A percentile compares a stretch with the other conserved stretches of the same genome.
Evolutionary conservation across 169 alveolate genomes (phyloP).

Genomic region (Eimeria praecox): DNA sequence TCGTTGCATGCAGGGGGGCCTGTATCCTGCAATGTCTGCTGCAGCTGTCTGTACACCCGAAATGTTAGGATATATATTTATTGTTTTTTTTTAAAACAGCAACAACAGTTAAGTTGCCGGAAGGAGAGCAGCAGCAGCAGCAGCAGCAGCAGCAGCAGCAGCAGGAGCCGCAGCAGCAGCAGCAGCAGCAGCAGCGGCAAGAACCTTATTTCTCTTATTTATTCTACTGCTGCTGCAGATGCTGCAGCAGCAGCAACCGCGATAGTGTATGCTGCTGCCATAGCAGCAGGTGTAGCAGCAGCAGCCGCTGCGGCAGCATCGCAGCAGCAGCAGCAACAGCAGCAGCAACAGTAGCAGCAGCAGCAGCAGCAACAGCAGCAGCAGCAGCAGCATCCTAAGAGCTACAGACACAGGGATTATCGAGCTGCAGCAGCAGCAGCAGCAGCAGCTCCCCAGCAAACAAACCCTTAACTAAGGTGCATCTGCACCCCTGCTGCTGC

Average conservation of each 20-base stretch:
- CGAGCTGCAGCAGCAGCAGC: not conserved
- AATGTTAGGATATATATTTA: too few species aligned
- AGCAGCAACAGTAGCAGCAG: not conserved
- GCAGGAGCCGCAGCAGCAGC: too few species aligned
- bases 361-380: slow-evolving; percentile 3
- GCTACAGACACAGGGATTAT: not conserved
- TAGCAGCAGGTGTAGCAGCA: too few species aligned
- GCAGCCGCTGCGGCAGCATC: not conserved
- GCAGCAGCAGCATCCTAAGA: not conserved
- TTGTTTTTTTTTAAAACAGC: too few species aligned
- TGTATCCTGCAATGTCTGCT: not conserved
- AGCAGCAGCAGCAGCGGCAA: too few species aligned
- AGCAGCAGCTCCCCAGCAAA: not conserved
- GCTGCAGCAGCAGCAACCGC: too few species aligned
- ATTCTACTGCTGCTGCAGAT: too few species aligned
- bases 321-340: not conserved
- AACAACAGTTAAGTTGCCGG: not conserved
- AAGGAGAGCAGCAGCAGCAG: not conserved
- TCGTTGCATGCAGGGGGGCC: not conserved
- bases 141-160: not conserved
- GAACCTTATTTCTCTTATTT: too few species aligned
- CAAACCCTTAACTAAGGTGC: not conserved
- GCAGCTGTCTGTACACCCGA: not conserved
- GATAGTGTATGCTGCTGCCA: too few species aligned
- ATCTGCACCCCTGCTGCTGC: not conserved